Evolutionary conservation across 371 early-diverging fungal genomes (phyloP).

Genomic region (Entomophthora muscae): DNA sequence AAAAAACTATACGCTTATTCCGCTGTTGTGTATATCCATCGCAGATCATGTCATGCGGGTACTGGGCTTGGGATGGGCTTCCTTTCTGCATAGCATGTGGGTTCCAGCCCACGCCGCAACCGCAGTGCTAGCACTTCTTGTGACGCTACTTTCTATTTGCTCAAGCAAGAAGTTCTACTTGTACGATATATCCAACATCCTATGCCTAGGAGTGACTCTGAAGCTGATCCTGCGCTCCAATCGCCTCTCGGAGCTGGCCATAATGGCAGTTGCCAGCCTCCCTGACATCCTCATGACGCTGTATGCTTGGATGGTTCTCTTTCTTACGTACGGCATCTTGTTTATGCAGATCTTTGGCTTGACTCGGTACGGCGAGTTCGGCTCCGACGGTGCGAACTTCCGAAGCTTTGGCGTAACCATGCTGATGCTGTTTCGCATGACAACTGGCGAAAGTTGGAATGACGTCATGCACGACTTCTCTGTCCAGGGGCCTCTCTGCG

Average conservation of each 20-base stretch:
- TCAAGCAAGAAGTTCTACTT: constrained; percentile 31
- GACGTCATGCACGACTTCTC: constrained; percentile 47
- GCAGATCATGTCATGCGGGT: not conserved
- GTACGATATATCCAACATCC: constrained; percentile 14
- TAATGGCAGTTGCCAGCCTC: not conserved
- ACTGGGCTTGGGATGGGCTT: not conserved
- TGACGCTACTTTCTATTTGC: constrained; percentile 15
- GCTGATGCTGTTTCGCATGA: constrained; percentile 41
- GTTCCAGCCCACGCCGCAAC: not conserved
- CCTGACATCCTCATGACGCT: not conserved
- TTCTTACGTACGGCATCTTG: constrained; percentile 44
- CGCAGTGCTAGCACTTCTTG: not conserved
- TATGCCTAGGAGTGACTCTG: not conserved
- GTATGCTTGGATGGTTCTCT: constrained; percentile 44
- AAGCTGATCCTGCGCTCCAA: not conserved
- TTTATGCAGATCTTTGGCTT: constrained; percentile 53
- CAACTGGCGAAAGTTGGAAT: constrained; percentile 59
- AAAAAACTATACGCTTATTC: constrained; percentile 8
- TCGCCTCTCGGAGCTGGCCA: not conserved
- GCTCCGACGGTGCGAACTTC: constrained; percentile 37
- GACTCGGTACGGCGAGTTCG: constrained; percentile 36
- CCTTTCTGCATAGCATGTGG: constrained; percentile 24
- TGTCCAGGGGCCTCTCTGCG: constrained; percentile 37
- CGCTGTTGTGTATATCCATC: constrained; percentile 6
- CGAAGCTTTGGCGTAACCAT: constrained; percentile 30